These are phyloP conservation scores for Colletotrichum filicis DNA, from an alignment of 2,329 filamentous ascomycete genomes.

Conservation along the genomic window DNA sequence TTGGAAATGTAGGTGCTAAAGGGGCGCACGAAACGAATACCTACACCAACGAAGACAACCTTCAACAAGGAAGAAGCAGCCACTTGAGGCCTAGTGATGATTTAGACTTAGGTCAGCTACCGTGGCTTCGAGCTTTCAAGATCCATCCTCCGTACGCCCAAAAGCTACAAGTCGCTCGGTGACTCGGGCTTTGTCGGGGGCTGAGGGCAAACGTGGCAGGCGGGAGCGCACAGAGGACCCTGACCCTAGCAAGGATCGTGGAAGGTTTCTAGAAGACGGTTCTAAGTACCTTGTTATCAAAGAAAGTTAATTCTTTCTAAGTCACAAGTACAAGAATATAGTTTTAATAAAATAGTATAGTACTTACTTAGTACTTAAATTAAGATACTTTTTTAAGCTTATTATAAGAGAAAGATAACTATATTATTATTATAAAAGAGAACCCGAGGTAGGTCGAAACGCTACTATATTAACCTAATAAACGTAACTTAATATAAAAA, in stretches of 20 bases:
- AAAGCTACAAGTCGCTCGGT: neutral
- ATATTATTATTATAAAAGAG: too few species aligned
- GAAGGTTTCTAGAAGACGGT: slow-evolving; percentile 34
- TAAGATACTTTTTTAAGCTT: too few species aligned
- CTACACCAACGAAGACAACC: slow-evolving; percentile 1
- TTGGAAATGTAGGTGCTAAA: neutral
- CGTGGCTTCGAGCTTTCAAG: neutral
- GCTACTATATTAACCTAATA: too few species aligned
- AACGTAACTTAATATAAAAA: too few species aligned
- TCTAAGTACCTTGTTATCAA: too few species aligned
- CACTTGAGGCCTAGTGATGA: neutral
- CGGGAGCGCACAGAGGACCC: slow-evolving; percentile 28
- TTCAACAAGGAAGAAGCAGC: neutral
- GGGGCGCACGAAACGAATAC: slow-evolving; percentile 8
- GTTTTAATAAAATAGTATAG: too few species aligned
- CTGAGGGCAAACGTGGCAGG: slow-evolving; percentile 22
- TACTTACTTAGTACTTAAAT: too few species aligned
- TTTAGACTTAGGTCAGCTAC: neutral
- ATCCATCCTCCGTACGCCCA: neutral
- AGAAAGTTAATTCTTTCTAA: too few species aligned
- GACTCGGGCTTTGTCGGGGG: neutral
- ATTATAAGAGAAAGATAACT: too few species aligned
- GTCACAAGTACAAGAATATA: too few species aligned
- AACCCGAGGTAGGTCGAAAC: too few species aligned
- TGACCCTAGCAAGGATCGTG: slow-evolving; percentile 28